Percentiles rank a stretch among this genome's conserved stretches.
Evolutionary conservation across 768 basidiomycete genomes (phyloP).

Genomic region (Aureoboletus auriporus): DNA sequence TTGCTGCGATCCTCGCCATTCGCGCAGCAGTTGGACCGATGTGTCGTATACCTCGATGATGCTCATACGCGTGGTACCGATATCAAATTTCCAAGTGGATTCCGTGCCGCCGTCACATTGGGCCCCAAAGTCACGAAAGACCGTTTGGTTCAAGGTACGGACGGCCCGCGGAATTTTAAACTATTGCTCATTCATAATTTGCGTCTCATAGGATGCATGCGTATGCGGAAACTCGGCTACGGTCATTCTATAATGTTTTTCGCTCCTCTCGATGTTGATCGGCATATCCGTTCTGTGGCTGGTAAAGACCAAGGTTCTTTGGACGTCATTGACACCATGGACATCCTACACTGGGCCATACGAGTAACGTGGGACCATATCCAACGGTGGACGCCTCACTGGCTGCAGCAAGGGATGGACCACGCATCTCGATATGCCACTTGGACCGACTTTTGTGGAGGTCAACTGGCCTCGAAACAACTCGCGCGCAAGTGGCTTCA

Average conservation of each 20-base stretch:
- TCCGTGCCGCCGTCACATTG: conserved; percentile 12
- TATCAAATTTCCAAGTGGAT: conserved; percentile 10
- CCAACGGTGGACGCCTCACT: conserved; percentile 34
- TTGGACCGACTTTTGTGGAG: conserved; percentile 15
- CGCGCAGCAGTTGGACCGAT: neutral
- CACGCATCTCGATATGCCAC: conserved; percentile 24
- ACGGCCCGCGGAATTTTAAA: too few relatives aligned
- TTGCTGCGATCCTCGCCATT: conserved; percentile 32
- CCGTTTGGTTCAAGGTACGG: conserved; percentile 13
- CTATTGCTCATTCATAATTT: neutral
- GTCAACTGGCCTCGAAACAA: neutral
- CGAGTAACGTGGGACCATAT: conserved; percentile 39
- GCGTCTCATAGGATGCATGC: conserved; percentile 45
- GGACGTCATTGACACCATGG: conserved; percentile 16
- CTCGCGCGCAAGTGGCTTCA: conserved; percentile 34
- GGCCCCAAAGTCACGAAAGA: conserved; percentile 15
- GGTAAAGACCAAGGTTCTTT: neutral
- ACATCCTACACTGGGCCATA: conserved; percentile 46
- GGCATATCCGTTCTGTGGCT: conserved; percentile 30
- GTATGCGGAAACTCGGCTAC: conserved; percentile 47
- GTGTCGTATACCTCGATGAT: conserved; percentile 13
- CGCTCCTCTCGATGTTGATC: conserved; percentile 42
- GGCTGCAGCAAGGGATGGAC: conserved; percentile 40
- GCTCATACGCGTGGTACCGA: conserved; percentile 17
- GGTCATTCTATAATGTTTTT: conserved; percentile 48